phyloP scores from a whole-genome alignment of 2,329 filamentous ascomycete species.

The Lithohypha guttulata region DNA sequence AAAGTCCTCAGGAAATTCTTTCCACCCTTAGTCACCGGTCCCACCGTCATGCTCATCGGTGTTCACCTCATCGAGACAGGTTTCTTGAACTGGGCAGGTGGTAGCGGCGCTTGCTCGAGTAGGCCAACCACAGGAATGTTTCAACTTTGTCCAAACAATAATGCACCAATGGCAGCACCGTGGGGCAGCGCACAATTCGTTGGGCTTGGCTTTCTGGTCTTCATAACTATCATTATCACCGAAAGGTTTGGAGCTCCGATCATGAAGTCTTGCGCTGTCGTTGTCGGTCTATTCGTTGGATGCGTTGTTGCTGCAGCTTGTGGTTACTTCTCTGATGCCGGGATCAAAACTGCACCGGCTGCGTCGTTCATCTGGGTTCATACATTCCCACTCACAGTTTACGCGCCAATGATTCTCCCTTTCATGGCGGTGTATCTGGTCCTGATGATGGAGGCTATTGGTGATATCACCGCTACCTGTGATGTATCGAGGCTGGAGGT shows the following conservation, averaged over 20 bases:
- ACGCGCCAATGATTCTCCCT: slow-evolving; percentile 34
- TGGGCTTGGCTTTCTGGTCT: slow-evolving; percentile 57
- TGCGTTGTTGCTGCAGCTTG: slow-evolving; percentile 57
- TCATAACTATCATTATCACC: slow-evolving; percentile 55
- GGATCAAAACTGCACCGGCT: slow-evolving; percentile 50
- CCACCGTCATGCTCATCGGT: slow-evolving; percentile 57
- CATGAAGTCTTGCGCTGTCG: slow-evolving; percentile 58
- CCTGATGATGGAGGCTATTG: slow-evolving; percentile 57
- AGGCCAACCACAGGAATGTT: slow-evolving; percentile 37
- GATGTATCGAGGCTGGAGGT: slow-evolving; percentile 55
- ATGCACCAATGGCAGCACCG: slow-evolving; percentile 49
- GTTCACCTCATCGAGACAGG: slow-evolving; percentile 52
- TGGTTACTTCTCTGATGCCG: slow-evolving; percentile 52
- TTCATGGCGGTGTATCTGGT: slow-evolving; percentile 49
- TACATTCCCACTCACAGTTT: slow-evolving; percentile 32
- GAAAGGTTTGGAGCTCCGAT: slow-evolving; percentile 60
- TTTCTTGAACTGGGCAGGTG: slow-evolving; percentile 60
- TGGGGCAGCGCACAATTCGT: slow-evolving; percentile 56
- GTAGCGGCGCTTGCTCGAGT: slow-evolving; percentile 39
- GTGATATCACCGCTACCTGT: slow-evolving; percentile 58
- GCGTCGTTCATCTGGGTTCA: slow-evolving; percentile 62
- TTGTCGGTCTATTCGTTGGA: slow-evolving; percentile 53
- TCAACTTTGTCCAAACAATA: slow-evolving; percentile 46
- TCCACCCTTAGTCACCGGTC: slow-evolving; percentile 58
- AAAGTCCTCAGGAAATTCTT: slow-evolving; percentile 51